A percentile compares a stretch with the other conserved stretches of the same genome.
phyloP scores from a whole-genome alignment of 1,284 basidiomycete genomes.

The Naganishia albida region DNA sequence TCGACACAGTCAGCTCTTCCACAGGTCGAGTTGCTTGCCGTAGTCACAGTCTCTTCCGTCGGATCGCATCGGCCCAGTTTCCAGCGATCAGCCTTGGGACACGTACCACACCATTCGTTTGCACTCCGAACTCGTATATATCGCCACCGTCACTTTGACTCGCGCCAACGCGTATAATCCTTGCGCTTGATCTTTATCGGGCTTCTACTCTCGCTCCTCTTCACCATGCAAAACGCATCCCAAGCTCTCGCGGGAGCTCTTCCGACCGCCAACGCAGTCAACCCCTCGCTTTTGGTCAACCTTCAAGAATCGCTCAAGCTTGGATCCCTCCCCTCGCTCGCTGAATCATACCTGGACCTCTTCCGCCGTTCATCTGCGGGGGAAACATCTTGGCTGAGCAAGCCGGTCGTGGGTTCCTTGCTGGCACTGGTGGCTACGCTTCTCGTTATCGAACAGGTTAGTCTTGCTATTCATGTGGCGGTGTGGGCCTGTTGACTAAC shows the following conservation, averaged over 20 bases:
- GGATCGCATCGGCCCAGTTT: conserved; percentile 9
- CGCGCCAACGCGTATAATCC: not conserved
- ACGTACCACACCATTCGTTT: not conserved
- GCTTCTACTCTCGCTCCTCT: not conserved
- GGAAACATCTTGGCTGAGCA: conserved; percentile 37
- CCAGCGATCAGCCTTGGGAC: not conserved
- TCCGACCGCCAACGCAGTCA: conserved; percentile 11
- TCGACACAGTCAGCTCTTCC: not conserved
- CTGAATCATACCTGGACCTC: conserved; percentile 1
- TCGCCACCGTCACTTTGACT: not conserved
- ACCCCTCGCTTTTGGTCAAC: conserved; percentile 16
- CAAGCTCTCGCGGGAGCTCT: conserved; percentile 16
- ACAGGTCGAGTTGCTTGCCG: conserved; percentile 8
- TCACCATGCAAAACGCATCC: conserved; percentile 25
- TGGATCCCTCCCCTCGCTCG: conserved; percentile 1
- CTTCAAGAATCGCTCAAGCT: conserved; percentile 16
- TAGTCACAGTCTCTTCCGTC: conserved; percentile 24
- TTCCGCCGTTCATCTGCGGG: not conserved
- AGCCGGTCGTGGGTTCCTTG: conserved; percentile 49
- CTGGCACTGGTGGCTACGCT: conserved; percentile 50
- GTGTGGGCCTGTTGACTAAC: not conserved
- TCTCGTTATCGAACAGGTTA: conserved; percentile 49
- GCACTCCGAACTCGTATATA: not conserved
- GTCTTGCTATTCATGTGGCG: not conserved
- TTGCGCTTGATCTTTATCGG: too few relatives aligned